Evolutionary conservation across 2,329 filamentous ascomycete species (phyloP), one percentile per base, ranked within the genome.

Genomic region (Zymoseptoria brevis): DNA sequence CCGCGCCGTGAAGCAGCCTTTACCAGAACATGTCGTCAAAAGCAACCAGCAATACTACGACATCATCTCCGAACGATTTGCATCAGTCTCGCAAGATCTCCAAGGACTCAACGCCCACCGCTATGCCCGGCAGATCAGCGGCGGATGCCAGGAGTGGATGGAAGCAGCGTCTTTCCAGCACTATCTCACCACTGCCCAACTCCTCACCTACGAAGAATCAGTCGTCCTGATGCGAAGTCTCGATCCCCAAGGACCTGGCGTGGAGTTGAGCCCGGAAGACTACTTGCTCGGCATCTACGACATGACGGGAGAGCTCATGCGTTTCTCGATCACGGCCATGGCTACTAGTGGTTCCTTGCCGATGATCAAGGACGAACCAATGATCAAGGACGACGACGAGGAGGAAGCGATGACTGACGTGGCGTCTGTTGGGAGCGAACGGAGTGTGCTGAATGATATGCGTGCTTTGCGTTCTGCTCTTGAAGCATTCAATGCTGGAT

Each of bases 271-370:
- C 1, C 81, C 86, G 24, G 85, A 93, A 57, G 94, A 99, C 74
- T 97, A 96, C 72, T 76, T 96, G 59, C 87, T 94, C 63, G 94
- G 93, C 8, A 76, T 99, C 2, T 96, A 96, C 70, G 94, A 99
- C 73, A 83, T 97, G 66, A 92, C 92, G 1, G 94, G 94, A 48
- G 94, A 99, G 77, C 81, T 97, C 79, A 99, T 99, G 94, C 84
- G 92, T 29, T 97, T 96, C 75, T 91, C 90, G 0, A 94, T 96
- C 55, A 92, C 92, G 5, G 85, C 86, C 24, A 88, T 96, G 72
- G 91, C 91, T 0, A 88, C 91, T 4, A 86, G 79, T 7, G 88
- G 87, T 13, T 76, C 76, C 50, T 72, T 82, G 21, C 77, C 78
- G 80, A 79, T 77, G 24, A 49, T 58, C 21, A 48, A 52, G 21